Conservation (phyloP, 495 filamentous ascomycete species). For the Pyrenula massariospora region DNA sequence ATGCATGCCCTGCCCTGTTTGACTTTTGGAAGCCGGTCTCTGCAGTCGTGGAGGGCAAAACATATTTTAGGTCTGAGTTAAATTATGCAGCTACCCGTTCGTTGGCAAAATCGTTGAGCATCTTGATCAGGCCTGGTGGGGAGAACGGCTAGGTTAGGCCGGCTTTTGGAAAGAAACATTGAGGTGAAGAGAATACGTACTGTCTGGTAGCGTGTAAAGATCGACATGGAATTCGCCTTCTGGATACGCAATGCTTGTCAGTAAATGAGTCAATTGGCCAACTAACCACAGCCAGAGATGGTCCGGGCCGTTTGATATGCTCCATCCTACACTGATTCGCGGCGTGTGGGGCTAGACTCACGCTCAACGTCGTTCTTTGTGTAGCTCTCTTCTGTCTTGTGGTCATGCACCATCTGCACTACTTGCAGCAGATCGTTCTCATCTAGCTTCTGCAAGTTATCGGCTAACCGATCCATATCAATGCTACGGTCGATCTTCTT, state of each 20-base stretch:
- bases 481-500: constrained; percentile 49
- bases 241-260: constrained; percentile 16
- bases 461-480: constrained; percentile 95
- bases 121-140: constrained; percentile 42
- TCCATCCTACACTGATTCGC: no score
- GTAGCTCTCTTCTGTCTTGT: constrained; percentile 84
- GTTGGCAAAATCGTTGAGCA: constrained; percentile 81
- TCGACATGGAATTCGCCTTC: constrained; percentile 98
- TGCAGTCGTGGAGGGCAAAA: no score
- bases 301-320: neutral
- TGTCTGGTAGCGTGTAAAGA: constrained; percentile 85
- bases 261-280: neutral
- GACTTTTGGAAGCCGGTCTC: no score
- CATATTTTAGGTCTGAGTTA: no score
- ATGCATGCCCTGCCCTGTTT: no score
- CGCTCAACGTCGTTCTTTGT: constrained; percentile 94
- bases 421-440: constrained; percentile 89
- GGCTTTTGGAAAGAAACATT: neutral
- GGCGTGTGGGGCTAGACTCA: constrained; percentile 32
- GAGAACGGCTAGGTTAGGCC: constrained; percentile 59
- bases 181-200: constrained; percentile 1
- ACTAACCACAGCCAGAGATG: neutral
- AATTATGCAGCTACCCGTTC: constrained; percentile 32
- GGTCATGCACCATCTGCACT: constrained; percentile 95
- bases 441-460: constrained; percentile 69